Conservation (phyloP, 768 basidiomycete genomes). For the Galerina marginata region DNA sequence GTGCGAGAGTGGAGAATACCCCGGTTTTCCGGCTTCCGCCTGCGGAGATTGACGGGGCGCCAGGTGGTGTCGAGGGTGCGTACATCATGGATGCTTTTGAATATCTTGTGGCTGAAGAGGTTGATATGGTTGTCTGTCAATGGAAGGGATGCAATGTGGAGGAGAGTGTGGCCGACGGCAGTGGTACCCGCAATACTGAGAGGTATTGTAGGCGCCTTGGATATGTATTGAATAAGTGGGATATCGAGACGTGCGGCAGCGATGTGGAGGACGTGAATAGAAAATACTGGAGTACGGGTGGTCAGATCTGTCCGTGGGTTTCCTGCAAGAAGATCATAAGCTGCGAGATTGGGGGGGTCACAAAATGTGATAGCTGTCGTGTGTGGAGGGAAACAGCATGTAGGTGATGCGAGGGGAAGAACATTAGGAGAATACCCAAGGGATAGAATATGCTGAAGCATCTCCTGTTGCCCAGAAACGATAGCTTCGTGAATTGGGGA, state of each 20-base stretch:
- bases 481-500: conserved; percentile 3
- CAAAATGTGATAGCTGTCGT: neutral
- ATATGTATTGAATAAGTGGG: neutral
- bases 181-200: neutral
- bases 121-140: neutral
- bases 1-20: neutral
- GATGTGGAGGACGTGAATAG: neutral
- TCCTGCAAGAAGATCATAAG: neutral
- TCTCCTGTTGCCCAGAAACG: neutral
- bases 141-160: neutral
- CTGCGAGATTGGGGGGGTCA: neutral
- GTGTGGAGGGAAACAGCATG: neutral
- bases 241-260: neutral
- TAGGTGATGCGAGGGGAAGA: conserved; percentile 1
- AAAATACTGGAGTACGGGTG: no score
- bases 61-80: conserved; percentile 5
- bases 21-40: neutral
- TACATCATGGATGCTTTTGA: conserved; percentile 1
- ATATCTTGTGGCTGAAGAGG: neutral
- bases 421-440: neutral
- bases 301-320: no score
- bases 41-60: neutral
- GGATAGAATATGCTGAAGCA: neutral
- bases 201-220: neutral
- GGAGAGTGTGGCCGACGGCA: conserved; percentile 3